Conservation (phyloP, 768 basidiomycete species). For the Amanita polypyramis region DNA sequence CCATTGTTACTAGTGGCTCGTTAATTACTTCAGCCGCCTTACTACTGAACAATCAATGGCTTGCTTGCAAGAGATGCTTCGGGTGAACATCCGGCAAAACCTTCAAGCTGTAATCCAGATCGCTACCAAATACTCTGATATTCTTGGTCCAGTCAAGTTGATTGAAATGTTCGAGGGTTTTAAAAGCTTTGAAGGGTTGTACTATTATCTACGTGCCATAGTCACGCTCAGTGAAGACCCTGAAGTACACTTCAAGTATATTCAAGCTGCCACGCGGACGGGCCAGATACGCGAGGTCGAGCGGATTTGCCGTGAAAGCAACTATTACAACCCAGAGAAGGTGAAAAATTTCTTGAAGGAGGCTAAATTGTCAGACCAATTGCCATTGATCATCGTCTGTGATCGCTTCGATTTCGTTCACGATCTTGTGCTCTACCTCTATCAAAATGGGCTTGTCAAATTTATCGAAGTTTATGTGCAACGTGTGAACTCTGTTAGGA, state of each 20-base stretch:
- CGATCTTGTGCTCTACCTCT: conserved; percentile 95
- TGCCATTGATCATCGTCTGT: conserved; percentile 98
- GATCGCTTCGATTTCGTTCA: conserved; percentile 99
- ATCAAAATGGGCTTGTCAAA: conserved; percentile 92
- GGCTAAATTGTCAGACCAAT: conserved; percentile 90
- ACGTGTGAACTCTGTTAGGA: conserved; percentile 92
- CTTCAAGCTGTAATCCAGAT: conserved; percentile 94
- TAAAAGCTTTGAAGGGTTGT: conserved; percentile 97
- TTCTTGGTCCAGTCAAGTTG: conserved; percentile 92
- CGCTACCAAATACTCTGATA: conserved; percentile 97
- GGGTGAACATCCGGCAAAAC: conserved; percentile 95
- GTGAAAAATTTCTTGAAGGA: conserved; percentile 99
- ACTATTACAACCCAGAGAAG: conserved; percentile 97
- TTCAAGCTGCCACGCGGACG: conserved; percentile 95
- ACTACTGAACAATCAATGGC: conserved; percentile 97
- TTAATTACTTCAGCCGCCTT: conserved; percentile 92
- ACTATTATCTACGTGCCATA: conserved; percentile 96
- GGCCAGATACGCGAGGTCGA: conserved; percentile 99
- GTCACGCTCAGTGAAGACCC: conserved; percentile 95
- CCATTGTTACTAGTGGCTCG: conserved; percentile 63
- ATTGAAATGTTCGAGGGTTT: conserved; percentile 98
- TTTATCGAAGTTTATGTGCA: conserved; percentile 99
- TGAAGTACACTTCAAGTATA: conserved; percentile 99
- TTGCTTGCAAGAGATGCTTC: conserved; percentile 95
- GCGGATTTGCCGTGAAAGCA: conserved; percentile 96